phyloP scores from a whole-genome alignment of 2,329 filamentous ascomycete genomes.

The Knufia petricola region DNA sequence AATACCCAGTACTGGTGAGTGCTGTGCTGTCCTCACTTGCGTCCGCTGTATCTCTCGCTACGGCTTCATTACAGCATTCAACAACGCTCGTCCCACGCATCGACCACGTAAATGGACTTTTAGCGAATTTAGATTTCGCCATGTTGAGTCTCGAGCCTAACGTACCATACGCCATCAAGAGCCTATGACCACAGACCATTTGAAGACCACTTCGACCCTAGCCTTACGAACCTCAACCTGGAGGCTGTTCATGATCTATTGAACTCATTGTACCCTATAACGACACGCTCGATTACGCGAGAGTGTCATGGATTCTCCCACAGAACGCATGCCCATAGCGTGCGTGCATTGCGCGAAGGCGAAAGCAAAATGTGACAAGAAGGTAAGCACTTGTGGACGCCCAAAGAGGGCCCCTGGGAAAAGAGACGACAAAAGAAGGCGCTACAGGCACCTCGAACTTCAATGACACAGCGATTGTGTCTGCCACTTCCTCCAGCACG shows the following conservation, averaged over 20 bases:
- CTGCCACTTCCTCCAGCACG: too few relatives aligned
- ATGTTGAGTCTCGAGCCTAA: background rate
- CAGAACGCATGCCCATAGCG: constrained; percentile 23
- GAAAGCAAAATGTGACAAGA: constrained; percentile 25
- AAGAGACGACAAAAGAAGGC: too few relatives aligned
- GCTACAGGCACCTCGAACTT: too few relatives aligned
- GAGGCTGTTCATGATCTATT: background rate
- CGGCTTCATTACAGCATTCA: background rate
- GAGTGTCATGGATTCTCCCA: constrained; percentile 19
- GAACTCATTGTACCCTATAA: background rate
- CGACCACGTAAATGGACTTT: background rate
- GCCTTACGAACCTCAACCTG: background rate
- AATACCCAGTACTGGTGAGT: background rate
- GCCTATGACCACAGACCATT: background rate
- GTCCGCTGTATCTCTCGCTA: background rate
- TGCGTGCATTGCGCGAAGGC: constrained; percentile 24
- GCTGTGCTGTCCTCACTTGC: background rate
- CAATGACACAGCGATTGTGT: too few relatives aligned
- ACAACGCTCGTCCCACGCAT: background rate
- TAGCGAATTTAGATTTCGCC: background rate
- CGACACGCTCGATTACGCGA: constrained; percentile 11
- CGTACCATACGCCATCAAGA: background rate
- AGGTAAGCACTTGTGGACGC: constrained; percentile 11
- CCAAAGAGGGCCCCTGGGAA: background rate
- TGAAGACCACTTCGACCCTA: background rate